Conservation (phyloP, 2,329 filamentous ascomycete genomes). For the Colletotrichum liaoningense region DNA sequence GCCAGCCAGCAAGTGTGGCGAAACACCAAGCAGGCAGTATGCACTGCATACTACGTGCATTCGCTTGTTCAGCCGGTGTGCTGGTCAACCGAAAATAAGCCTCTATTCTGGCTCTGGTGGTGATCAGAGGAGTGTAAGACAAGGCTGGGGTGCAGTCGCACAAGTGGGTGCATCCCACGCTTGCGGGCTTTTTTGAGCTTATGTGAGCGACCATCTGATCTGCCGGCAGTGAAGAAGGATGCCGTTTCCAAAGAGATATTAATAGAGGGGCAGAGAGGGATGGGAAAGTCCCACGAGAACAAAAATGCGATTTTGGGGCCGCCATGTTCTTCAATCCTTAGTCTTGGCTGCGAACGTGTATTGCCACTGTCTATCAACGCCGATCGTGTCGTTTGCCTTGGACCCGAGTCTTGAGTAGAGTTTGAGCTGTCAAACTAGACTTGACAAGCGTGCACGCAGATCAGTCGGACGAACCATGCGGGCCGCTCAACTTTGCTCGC, state of each 20-base stretch:
- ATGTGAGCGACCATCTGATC: constrained; percentile 25
- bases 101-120: background rate
- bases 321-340: background rate
- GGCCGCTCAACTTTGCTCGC: background rate
- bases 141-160: background rate
- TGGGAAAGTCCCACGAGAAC: background rate
- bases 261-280: constrained; percentile 12
- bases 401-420: background rate
- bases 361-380: background rate
- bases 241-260: constrained; percentile 10
- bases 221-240: constrained; percentile 2
- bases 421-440: background rate
- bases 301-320: background rate
- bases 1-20: background rate
- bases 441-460: background rate
- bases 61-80: background rate
- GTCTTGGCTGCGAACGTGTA: background rate
- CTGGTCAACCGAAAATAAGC: background rate
- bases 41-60: background rate
- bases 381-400: background rate
- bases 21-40: background rate
- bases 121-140: background rate
- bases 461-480: background rate
- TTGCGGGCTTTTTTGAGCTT: constrained; percentile 5
- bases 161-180: constrained; percentile 6